Base-by-base conservation (phyloP, 495 filamentous ascomycete genomes). In the Cenococcum geophilum region DNA sequence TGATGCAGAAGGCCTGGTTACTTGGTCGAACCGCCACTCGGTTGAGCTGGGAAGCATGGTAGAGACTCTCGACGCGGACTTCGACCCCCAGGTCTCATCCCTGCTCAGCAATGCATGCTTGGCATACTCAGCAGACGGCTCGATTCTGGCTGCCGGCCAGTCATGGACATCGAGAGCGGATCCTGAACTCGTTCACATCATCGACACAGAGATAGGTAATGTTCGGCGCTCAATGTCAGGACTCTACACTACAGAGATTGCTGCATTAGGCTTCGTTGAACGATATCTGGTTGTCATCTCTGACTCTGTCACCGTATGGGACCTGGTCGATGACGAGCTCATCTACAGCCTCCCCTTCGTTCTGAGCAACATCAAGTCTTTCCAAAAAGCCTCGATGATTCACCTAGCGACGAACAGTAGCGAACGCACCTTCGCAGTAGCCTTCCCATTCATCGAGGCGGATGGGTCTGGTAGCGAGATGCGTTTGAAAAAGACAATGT, bases 101-200 rank as follows among this genome's bases (percentile, higher is more conserved):
- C 23, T 45, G 69, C 71, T 61, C 23, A 62, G 70, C n/a, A 79
- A 74, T 49, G 84, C 80, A 21, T 74, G 77, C 49, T 71, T 96
- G 48, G 76, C 84, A 18, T 95, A 88, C 71, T 95, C 92, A 1
- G 80, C 87, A 57, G 93, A 98, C 72, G 91, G 90, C 1, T 97
- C 95, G 4, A 79, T 89, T 1, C 77, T 97, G 27, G 93, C 89
- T 34, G 85, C 65, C 4, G 57, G 59, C 76, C 54, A 79, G 71
- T 59, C 75, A 61, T 76, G 78, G 27, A 67, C 75, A 23, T 75
- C 74, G 18, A 69, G 73, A 23, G 55, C 71, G 18, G 72, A 77
- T 11, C 74, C 77, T 23, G 80, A 77, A 4, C 68, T 80, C 12
- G 66, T 89, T 22, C 78, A 84, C 58, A 73, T 88, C 45, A 78